Evolutionary conservation across 768 basidiomycete genomes (phyloP), one percentile per base, ranked within the genome.

Genomic region (Trametes cingulata): DNA sequence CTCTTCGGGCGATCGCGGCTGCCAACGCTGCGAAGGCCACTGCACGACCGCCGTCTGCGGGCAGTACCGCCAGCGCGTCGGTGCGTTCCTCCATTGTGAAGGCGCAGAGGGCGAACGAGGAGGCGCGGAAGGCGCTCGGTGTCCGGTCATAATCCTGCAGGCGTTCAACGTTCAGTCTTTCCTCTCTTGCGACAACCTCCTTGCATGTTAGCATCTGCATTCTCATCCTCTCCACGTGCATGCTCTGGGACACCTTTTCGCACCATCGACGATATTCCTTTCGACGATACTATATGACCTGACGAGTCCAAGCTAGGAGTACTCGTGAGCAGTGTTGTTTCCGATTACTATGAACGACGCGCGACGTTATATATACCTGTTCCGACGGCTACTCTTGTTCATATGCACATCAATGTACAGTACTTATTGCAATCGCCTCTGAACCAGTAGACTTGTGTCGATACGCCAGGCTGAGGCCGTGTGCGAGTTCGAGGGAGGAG

Each of bases 1-100:
- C 82, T 24, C 69, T 90, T 54, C 74, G 88, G 17, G 85, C 80
- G 2, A 79, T 87, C 14, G 88, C 88, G 5, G 83, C 67, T 14
- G 63, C 68, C 33, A 71, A 71, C 48, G 65, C 82, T 20, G 77
- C 79, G 35, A 73, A 76, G 35, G 82, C 80, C 2, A 87, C 82
- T 65, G 78, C 76, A 73, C 73, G 60, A 6, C 22, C 55, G 39
- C 1, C 47, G 20, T 60, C 58, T 35, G 43, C 42, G 0, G 49
- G 51, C 61, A 41, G n/a, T 25, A 52, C 20, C 17, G 41, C 49
- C 36, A 48, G 52, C 13, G 68, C 56, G 33, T 40, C 63, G 4
- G 67, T 74, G 15, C 73, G 83, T 40, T 67, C 83, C 0, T 77
- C 81, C 22, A 69, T 82, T 37, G 72, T 75, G 33, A 82, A 76